A percentile compares a stretch with the other conserved stretches of the same genome.
These are phyloP conservation scores for Cordia subcordata DNA, from an alignment of 257 asterid species.

Conservation along the genomic window DNA sequence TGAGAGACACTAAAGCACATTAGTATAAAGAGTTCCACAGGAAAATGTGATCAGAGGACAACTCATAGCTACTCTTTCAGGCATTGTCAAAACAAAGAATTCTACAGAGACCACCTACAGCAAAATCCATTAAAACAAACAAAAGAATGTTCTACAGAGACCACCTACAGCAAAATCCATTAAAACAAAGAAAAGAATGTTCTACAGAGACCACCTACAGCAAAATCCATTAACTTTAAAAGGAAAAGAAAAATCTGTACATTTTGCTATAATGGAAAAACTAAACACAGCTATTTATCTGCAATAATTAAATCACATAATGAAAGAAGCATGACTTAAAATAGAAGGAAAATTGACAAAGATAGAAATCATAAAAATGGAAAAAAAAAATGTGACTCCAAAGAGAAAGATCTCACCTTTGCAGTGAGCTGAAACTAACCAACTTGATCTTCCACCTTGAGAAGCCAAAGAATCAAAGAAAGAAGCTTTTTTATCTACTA, in stretches of 20 bases:
- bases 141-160: too few relatives aligned
- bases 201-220: neutral
- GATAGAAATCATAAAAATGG: conserved; percentile 5
- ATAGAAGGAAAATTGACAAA: conserved; percentile 17
- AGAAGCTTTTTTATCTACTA: conserved; percentile 29
- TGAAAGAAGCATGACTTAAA: conserved; percentile 16
- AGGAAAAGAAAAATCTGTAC: neutral
- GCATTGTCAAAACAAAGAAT: too few relatives aligned
- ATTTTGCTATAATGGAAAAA: neutral
- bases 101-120: too few relatives aligned
- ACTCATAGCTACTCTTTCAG: too few relatives aligned
- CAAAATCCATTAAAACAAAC: neutral
- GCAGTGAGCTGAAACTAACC: conserved; percentile 47
- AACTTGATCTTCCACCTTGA: conserved; percentile 59
- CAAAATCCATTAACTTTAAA: neutral
- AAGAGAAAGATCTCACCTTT: conserved; percentile 37
- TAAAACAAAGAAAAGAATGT: neutral
- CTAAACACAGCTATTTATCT: neutral
- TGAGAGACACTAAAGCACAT: too few relatives aligned
- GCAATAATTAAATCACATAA: neutral
- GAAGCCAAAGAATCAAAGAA: conserved; percentile 43
- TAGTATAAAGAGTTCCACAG: too few relatives aligned
- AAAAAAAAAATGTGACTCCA: neutral
- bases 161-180: too few relatives aligned
- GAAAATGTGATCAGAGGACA: too few relatives aligned